Percentiles rank a stretch among this genome's conserved stretches.
phyloP scores from a whole-genome alignment of 176 grass and related monocot genomes.

The Aegilops bicornis region DNA sequence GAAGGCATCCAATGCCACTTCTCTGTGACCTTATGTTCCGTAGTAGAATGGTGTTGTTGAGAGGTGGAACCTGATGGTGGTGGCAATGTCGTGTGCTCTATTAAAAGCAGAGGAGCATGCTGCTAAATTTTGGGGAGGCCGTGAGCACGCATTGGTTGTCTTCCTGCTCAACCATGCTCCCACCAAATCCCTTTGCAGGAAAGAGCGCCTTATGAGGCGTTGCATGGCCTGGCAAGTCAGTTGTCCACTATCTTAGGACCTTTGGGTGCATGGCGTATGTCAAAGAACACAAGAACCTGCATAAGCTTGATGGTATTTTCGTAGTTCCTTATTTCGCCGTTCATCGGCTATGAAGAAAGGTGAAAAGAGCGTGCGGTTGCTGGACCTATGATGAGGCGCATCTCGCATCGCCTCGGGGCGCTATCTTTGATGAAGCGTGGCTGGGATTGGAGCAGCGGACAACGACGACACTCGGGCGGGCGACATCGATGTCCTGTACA shows the following conservation, averaged over 20 bases:
- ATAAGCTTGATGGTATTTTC: background rate
- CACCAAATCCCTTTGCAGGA: background rate
- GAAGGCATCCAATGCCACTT: background rate
- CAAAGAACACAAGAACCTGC: background rate
- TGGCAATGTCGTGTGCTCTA: background rate
- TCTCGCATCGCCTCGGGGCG: background rate
- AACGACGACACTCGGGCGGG: fast-evolving
- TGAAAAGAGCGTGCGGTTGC: background rate
- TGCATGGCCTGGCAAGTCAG: background rate
- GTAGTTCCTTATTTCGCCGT: background rate
- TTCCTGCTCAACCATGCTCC: background rate
- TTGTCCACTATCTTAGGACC: background rate
- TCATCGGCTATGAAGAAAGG: background rate
- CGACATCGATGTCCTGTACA: background rate
- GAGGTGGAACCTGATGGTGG: background rate
- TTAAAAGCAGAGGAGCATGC: background rate
- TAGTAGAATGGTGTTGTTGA: background rate
- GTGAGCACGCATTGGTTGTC: background rate
- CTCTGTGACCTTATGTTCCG: background rate
- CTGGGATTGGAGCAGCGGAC: background rate
- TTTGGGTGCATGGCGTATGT: background rate
- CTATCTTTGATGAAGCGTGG: background rate
- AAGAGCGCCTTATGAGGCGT: background rate
- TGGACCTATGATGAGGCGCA: background rate
- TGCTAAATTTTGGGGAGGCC: background rate